A percentile compares a stretch with the other conserved stretches of the same genome.
These are phyloP conservation scores for Diphasiastrum complanatum DNA, from an alignment of 83 land plant species.

Conservation along the genomic window DNA sequence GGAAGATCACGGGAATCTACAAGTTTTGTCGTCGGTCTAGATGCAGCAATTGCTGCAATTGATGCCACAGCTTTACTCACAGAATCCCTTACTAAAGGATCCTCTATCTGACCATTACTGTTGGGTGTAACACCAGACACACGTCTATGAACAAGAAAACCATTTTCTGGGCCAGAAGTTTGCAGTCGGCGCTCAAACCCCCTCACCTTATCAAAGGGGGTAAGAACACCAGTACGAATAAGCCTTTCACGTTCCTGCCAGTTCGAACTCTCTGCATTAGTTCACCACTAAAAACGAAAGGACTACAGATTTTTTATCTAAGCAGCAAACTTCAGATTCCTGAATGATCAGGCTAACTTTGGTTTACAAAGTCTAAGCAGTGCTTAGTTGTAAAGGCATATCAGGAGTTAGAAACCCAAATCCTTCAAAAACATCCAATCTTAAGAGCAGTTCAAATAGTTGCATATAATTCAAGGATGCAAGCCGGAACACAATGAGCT, in stretches of 20 bases:
- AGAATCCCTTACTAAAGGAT: constrained; percentile 34
- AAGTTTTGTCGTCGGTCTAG: constrained; percentile 72
- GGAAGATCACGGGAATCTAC: constrained; percentile 65
- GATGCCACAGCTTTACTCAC: constrained; percentile 53
- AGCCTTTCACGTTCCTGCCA: constrained; percentile 80
- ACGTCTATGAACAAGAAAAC: no score
- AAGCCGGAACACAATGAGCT: not conserved
- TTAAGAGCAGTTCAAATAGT: not conserved
- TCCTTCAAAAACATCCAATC: not conserved
- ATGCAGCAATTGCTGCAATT: constrained; percentile 51
- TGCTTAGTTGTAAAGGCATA: no score
- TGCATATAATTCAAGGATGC: not conserved
- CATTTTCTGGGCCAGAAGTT: constrained; percentile 40
- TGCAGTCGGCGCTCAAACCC: constrained; percentile 89
- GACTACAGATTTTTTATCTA: not conserved
- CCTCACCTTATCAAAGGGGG: constrained; percentile 83
- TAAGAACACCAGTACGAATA: constrained; percentile 75
- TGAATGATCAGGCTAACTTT: no score
- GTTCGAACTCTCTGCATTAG: not conserved
- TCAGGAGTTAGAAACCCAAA: no score
- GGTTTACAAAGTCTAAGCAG: no score
- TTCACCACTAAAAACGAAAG: not conserved
- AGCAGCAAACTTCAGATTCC: not conserved
- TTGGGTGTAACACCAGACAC: constrained; percentile 16
- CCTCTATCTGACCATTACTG: constrained; percentile 24